These are phyloP conservation scores for Auricularia sp. DNA, from an alignment of 768 basidiomycete species.

Conservation along the genomic window DNA sequence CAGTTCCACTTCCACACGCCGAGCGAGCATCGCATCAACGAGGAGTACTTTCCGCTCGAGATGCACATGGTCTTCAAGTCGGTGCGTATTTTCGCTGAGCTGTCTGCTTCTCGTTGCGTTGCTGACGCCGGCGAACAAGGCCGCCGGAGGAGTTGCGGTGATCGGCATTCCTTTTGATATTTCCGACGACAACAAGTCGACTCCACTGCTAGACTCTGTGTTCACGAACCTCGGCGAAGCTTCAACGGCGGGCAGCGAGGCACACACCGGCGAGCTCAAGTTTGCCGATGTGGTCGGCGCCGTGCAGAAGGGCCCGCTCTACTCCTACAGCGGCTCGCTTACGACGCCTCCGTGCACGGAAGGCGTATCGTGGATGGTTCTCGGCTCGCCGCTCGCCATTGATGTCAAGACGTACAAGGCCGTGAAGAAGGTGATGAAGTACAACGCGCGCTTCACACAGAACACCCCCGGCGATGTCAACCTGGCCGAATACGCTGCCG, in stretches of 20 bases:
- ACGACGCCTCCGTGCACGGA: neutral
- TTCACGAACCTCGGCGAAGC: neutral
- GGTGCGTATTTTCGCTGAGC: neutral
- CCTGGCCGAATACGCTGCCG: neutral
- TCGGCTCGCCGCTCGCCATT: neutral
- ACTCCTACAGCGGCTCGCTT: neutral
- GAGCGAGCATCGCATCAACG: neutral
- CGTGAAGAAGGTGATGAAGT: neutral
- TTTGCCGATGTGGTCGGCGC: neutral
- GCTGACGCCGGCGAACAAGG: neutral
- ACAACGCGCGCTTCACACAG: neutral
- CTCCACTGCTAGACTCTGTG: neutral
- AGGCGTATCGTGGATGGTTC: neutral
- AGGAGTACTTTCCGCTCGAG: neutral
- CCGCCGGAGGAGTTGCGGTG: neutral
- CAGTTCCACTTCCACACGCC: constrained; percentile 1
- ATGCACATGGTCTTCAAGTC: neutral
- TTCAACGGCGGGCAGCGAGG: neutral
- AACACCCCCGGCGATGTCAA: neutral
- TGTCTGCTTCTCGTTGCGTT: neutral
- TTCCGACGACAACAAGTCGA: neutral
- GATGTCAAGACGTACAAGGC: constrained; percentile 1
- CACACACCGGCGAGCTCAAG: neutral
- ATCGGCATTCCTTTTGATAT: neutral
- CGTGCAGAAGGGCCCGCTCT: neutral